Conservation (phyloP, 73 alveolate species). For the Effrenium voratum region DNA sequence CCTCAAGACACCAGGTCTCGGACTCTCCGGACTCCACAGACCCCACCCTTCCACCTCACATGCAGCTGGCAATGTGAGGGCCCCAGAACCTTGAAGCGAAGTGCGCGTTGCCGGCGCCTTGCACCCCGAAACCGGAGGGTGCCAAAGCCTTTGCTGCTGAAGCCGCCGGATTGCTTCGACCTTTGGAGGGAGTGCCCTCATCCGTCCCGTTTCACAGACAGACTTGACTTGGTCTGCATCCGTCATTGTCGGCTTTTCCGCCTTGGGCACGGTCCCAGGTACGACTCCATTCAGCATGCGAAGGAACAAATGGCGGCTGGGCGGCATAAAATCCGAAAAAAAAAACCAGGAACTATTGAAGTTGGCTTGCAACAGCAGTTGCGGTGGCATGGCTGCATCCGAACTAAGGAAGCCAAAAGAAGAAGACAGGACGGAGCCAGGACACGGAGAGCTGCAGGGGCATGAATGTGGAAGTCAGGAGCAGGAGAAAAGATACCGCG, state of each 20-base stretch:
- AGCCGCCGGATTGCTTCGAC: conserved; percentile 65
- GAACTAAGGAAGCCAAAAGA: neutral
- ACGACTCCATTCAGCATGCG: conserved; percentile 53
- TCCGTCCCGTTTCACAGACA: neutral
- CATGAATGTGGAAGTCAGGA: neutral
- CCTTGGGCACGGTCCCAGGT: neutral
- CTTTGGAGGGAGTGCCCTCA: conserved; percentile 41
- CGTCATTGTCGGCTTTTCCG: neutral
- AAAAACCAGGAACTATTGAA: neutral
- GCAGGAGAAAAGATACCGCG: conserved; percentile 13
- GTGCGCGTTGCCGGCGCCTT: too few relatives aligned
- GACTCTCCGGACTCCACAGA: too few relatives aligned
- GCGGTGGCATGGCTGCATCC: neutral
- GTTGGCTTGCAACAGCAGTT: too few relatives aligned
- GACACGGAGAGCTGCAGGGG: neutral
- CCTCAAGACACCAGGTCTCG: too few relatives aligned
- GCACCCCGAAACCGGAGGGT: too few relatives aligned
- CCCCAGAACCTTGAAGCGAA: too few relatives aligned
- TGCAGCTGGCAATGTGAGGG: too few relatives aligned
- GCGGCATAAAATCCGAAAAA: neutral
- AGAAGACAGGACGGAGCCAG: neutral
- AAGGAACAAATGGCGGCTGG: conserved; percentile 25
- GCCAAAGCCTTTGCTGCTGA: conserved; percentile 45
- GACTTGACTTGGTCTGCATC: neutral
- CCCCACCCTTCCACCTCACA: too few relatives aligned